phyloP scores from a whole-genome alignment of 2,329 filamentous ascomycete genomes.

The Alternaria rosae region DNA sequence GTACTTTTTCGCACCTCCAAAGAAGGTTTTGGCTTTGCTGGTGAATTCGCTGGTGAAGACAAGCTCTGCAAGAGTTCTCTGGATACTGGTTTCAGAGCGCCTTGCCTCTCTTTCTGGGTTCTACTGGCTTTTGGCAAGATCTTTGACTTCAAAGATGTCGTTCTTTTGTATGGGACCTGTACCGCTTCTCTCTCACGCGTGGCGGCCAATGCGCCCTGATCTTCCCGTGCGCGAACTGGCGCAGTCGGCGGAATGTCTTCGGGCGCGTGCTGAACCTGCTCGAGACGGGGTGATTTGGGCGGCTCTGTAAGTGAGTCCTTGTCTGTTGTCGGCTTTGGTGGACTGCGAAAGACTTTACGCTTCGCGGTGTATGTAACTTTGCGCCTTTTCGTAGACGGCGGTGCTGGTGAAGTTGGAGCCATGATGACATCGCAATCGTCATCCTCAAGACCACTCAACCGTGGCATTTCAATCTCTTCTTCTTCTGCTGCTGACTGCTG shows the following conservation, averaged over 20 bases:
- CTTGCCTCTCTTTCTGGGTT: conserved; percentile 29
- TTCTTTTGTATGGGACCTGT: conserved; percentile 21
- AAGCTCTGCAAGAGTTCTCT: conserved; percentile 29
- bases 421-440: conserved; percentile 44
- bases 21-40: conserved; percentile 8
- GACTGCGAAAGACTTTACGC: conserved; percentile 28
- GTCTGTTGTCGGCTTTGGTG: conserved; percentile 17
- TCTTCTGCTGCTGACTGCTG: conserved; percentile 41
- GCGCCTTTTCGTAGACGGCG: conserved; percentile 40
- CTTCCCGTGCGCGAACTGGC: conserved; percentile 40
- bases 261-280: conserved; percentile 29
- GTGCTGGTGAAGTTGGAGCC: conserved; percentile 30
- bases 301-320: conserved; percentile 22
- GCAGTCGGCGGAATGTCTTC: conserved; percentile 28
- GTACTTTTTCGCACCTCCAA: conserved; percentile 9
- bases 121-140: conserved; percentile 22
- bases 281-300: conserved; percentile 20
- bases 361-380: conserved; percentile 37
- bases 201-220: conserved; percentile 45
- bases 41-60: conserved; percentile 26
- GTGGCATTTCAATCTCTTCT: conserved; percentile 45
- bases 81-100: conserved; percentile 39
- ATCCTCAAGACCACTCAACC: conserved; percentile 41
- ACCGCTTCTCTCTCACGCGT: conserved; percentile 26
- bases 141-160: conserved; percentile 35